These are phyloP conservation scores for Chalaropsis ovoidea DNA, from an alignment of 2,329 filamentous ascomycete species.

Conservation along the genomic window DNA sequence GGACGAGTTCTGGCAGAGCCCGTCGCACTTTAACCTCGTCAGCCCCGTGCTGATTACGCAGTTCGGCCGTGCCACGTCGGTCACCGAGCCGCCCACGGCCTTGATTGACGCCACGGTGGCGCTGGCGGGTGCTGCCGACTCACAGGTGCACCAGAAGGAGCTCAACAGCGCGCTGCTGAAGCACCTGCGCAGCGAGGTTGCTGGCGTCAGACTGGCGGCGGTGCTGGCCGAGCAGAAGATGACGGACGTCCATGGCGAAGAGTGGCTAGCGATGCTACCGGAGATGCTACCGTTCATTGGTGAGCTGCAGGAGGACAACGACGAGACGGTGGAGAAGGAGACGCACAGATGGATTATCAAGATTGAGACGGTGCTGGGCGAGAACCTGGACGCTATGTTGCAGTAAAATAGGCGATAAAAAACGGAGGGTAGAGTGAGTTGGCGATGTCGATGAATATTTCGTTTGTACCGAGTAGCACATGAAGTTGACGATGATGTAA, in stretches of 20 bases:
- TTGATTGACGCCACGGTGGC: constrained; percentile 68
- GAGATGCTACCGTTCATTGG: constrained; percentile 97
- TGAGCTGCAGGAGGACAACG: constrained; percentile 91
- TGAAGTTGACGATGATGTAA: neutral
- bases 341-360: constrained; percentile 80
- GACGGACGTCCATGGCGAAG: constrained; percentile 73
- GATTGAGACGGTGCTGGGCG: constrained; percentile 81
- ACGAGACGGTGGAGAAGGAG: constrained; percentile 83
- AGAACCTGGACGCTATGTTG: constrained; percentile 86
- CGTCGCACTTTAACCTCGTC: constrained; percentile 70
- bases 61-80: constrained; percentile 34
- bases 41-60: constrained; percentile 60
- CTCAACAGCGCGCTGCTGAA: constrained; percentile 70
- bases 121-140: constrained; percentile 69
- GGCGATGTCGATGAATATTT: too few species aligned
- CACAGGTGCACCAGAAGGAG: constrained; percentile 80
- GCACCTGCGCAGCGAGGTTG: constrained; percentile 62
- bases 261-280: constrained; percentile 81
- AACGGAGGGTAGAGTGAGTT: neutral
- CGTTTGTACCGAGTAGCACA: too few species aligned
- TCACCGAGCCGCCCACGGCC: constrained; percentile 37
- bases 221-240: constrained; percentile 72
- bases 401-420: constrained; percentile 43
- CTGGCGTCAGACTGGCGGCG: constrained; percentile 66
- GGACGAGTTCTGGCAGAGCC: constrained; percentile 92